Conservation (phyloP, 2,329 filamentous ascomycete species). For the Sarocladium strictum region DNA sequence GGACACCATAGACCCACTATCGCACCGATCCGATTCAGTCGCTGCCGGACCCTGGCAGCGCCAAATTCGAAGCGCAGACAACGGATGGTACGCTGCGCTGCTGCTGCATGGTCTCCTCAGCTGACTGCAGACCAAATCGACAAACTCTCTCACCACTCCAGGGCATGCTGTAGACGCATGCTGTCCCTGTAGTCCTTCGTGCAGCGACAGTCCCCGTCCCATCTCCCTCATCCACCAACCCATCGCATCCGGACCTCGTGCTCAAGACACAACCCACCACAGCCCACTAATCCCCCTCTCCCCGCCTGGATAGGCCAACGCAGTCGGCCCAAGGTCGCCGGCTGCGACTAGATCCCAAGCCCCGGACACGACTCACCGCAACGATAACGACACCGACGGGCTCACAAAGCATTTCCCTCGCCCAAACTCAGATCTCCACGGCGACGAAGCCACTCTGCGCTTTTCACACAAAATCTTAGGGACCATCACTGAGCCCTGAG, state of each 20-base stretch:
- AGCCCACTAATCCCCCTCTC: neutral
- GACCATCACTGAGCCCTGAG: neutral
- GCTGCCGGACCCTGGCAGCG: too few relatives aligned
- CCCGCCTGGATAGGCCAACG: neutral
- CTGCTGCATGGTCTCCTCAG: too few relatives aligned
- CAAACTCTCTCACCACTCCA: neutral
- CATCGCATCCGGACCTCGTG: neutral
- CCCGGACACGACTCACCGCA: neutral
- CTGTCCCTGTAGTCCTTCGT: too few relatives aligned
- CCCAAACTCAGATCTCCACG: neutral
- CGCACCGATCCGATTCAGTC: neutral
- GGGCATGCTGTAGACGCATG: neutral
- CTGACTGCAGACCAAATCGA: neutral
- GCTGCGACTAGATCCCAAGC: conserved; percentile 2
- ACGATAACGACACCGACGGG: neutral
- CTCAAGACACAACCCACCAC: neutral
- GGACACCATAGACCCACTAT: neutral
- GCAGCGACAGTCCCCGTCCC: too few relatives aligned
- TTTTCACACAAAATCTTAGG: neutral
- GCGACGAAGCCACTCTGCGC: neutral
- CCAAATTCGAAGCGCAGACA: too few relatives aligned
- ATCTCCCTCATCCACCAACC: neutral
- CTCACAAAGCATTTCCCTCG: neutral
- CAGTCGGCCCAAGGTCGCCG: neutral
- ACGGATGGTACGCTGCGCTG: too few relatives aligned